Percentiles rank a stretch among this genome's conserved stretches.
Conservation (phyloP, 2,329 filamentous ascomycete genomes). For the Neopestalotiopsis rosae region DNA sequence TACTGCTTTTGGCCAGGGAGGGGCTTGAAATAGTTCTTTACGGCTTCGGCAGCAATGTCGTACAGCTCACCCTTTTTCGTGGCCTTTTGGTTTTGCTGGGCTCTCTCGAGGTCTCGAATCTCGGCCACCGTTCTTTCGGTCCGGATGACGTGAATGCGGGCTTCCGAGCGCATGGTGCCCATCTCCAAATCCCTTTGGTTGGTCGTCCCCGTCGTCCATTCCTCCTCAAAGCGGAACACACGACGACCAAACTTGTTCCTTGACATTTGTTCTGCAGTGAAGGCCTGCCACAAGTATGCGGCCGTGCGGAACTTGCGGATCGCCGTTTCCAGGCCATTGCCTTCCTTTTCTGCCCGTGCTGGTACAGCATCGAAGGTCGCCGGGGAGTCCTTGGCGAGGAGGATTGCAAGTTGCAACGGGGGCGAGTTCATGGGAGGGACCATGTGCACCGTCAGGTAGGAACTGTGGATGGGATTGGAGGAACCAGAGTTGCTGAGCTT, state of each 20-base stretch:
- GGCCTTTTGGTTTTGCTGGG: constrained; percentile 76
- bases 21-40: constrained; percentile 78
- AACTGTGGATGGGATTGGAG: constrained; percentile 74
- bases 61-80: constrained; percentile 77
- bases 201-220: constrained; percentile 86
- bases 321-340: constrained; percentile 80
- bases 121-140: constrained; percentile 84
- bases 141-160: constrained; percentile 85
- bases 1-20: constrained; percentile 82
- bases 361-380: constrained; percentile 84
- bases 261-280: constrained; percentile 95
- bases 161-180: constrained; percentile 84
- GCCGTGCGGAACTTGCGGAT: constrained; percentile 93
- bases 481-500: constrained; percentile 75
- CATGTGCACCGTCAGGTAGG: constrained; percentile 85
- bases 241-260: constrained; percentile 85
- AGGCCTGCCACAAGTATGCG: constrained; percentile 95
- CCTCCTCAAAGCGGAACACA: constrained; percentile 90
- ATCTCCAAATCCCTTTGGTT: constrained; percentile 75
- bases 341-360: constrained; percentile 76
- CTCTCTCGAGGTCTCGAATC: constrained; percentile 76
- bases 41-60: constrained; percentile 76
- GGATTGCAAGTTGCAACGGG: constrained; percentile 86
- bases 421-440: constrained; percentile 79
- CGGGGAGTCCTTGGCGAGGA: constrained; percentile 87